Evolutionary conservation across 768 basidiomycete species (phyloP), one percentile per base, ranked within the genome.

Genomic region (Trametes elegans): DNA sequence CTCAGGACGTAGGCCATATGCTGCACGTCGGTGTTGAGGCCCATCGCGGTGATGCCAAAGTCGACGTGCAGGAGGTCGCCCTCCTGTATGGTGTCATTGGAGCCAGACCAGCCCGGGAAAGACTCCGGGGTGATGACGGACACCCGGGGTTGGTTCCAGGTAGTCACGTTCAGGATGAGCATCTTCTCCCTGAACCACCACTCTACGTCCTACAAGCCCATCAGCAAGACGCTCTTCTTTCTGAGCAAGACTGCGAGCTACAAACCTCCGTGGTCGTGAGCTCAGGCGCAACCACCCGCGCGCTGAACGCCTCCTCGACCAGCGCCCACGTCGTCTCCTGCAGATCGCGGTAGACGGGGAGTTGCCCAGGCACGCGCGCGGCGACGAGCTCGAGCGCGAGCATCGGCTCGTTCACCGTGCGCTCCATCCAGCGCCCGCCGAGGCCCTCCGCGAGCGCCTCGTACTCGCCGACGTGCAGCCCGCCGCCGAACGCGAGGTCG

Each of bases 151-250:
- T 79, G 79, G 61, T 76, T 78, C 79, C 79, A 81, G 14, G 79
- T 82, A 13, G 74, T 71, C 18, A 77, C 69, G 60, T 78, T 77
- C 18, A 69, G 67, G 21, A 61, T 61, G 39, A 75, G 76, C 74
- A 81, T 80, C 60, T 76, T 75, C 54, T 79, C 78, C 29, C 77
- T 70, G 63, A 79, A 81, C 76, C 76, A 79, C 79, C 79, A 82
- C 50, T 74, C 73, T 16, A 82, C 61, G 60, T 82, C 80, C 77
- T 78, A 49, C 16, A 42, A n/a, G 7, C 24, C 11, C 39, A 21
- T 16, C 46, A 46, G 29, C 21, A 10, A 3, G 29, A 2, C 10
- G 6, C 2, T 6, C 18, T 9, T 29, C 7, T 7, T 19, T 6
- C 10, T 16, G 7, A 19, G 7, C 4, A 5, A 13, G 1, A 8